A percentile compares a stretch with the other conserved stretches of the same genome.
Evolutionary conservation across 495 filamentous ascomycete species (phyloP).

Genomic region (Xylaria scruposa): DNA sequence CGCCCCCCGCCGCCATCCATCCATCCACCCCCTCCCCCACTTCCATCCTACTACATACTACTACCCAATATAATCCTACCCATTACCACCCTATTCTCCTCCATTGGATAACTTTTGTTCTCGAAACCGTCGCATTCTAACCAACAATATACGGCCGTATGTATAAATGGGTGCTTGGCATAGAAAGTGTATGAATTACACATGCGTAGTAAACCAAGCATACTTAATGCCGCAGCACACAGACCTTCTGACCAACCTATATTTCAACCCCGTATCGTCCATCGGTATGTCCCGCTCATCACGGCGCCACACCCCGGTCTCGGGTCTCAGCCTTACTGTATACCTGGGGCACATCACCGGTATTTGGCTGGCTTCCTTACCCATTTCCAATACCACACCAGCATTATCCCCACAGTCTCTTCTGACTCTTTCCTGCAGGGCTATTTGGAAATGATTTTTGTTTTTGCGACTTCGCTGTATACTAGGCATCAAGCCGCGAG

Average conservation of each 20-base stretch:
- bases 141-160: neutral
- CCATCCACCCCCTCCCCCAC: neutral
- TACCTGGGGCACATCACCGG: neutral
- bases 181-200: neutral
- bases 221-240: neutral
- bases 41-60: neutral
- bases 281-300: neutral
- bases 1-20: slow-evolving; percentile 15
- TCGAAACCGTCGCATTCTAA: neutral
- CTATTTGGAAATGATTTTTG: neutral
- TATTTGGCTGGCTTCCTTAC: neutral
- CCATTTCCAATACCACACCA: neutral
- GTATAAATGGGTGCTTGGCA: neutral
- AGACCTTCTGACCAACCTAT: neutral
- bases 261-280: neutral
- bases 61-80: neutral
- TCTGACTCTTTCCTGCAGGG: neutral
- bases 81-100: neutral
- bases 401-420: neutral
- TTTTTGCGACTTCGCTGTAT: neutral
- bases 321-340: neutral
- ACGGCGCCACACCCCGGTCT: neutral
- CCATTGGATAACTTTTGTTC: neutral
- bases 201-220: neutral
- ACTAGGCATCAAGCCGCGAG: neutral